Evolutionary conservation across 2,329 filamentous ascomycete species (phyloP), one percentile per base, ranked within the genome.

Genomic region (Fusarium musae): DNA sequence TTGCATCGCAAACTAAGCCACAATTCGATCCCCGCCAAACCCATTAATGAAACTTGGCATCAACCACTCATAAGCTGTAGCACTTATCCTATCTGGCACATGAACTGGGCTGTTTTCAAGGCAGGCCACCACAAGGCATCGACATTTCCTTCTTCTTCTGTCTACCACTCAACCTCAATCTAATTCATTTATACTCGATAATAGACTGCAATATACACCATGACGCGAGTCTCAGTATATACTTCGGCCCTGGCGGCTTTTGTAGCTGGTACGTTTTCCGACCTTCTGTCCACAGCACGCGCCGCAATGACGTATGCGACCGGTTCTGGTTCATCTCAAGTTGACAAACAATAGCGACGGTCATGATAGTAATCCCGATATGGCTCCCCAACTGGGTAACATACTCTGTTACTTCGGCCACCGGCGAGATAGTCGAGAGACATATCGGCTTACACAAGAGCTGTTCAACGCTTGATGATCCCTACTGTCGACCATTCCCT

Each of bases 371-470:
- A 59, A 86, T 89, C 44, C 89, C 92, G 61, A 92, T 94, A 75
- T 83, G 89, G 68, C 86, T 92, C 52, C 92, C 93, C 21, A 85
- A 89, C 81, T 96, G 93, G 93, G 84, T 95, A 57, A 87, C 87
- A 61, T 94, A 89, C 80, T 83, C 87, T 47, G 88, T 90, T 46
- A 85, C 85, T 12, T 85, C 85, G 23, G 82, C 85, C 57, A 78
- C 82, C 40, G 85, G 85, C 78, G 82, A 83, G 66, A 84, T 80
- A 40, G 85, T 87, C 73, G 84, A 84, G 73, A 88, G 90, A 75
- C 89, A 88, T 70, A 90, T 95, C 79, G 96, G 96, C 66, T 89
- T 99, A 50, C 93, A 97, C 83, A 89, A 88, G 76, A 91, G 90
- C 80, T 99, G 96, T 84, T 93, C 92, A 60, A 92, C 89, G 65